Conservation (phyloP, 2,329 filamentous ascomycete genomes). For the Cyphellophora attinorum region DNA sequence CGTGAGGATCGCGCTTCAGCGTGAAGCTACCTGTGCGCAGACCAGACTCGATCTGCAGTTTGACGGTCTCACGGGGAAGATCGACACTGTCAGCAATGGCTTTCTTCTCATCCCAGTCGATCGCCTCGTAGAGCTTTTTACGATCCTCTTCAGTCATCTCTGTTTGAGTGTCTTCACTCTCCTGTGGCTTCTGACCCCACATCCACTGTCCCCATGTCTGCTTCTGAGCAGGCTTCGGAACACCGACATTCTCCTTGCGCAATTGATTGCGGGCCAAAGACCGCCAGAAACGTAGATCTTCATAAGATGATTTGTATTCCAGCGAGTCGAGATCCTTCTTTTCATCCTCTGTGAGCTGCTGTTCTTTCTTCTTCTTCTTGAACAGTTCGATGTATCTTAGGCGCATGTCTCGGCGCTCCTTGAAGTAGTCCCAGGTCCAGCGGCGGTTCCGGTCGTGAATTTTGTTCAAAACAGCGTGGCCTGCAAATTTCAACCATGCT, state of each 20-base stretch:
- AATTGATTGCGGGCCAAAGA: slow-evolving; percentile 89
- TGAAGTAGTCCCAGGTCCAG: slow-evolving; percentile 96
- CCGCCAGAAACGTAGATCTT: slow-evolving; percentile 94
- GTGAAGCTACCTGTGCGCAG: slow-evolving; percentile 97
- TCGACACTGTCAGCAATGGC: slow-evolving; percentile 81
- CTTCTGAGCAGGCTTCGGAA: slow-evolving; percentile 59
- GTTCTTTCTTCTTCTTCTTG: slow-evolving; percentile 80
- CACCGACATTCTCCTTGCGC: slow-evolving; percentile 84
- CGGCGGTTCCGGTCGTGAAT: slow-evolving; percentile 88
- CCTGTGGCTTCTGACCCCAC: slow-evolving; percentile 67
- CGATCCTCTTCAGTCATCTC: slow-evolving; percentile 91
- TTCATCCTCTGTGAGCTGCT: slow-evolving; percentile 59
- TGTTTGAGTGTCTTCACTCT: slow-evolving; percentile 37
- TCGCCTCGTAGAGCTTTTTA: slow-evolving; percentile 92
- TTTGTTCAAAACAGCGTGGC: slow-evolving; percentile 77
- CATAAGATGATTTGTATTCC: slow-evolving; percentile 82
- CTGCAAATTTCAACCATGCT: slow-evolving; percentile 89
- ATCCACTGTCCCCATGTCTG: slow-evolving; percentile 89
- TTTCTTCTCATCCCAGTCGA: slow-evolving; percentile 97
- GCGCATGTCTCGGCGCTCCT: slow-evolving; percentile 82
- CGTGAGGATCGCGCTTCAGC: slow-evolving; percentile 72
- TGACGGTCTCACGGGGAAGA: slow-evolving; percentile 79
- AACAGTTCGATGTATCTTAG: slow-evolving; percentile 85
- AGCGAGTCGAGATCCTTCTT: slow-evolving; percentile 62
- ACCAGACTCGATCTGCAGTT: slow-evolving; percentile 83